A percentile compares a stretch with the other conserved stretches of the same genome.
Conservation (phyloP, 257 asterid species). For the Verbena officinalis region DNA sequence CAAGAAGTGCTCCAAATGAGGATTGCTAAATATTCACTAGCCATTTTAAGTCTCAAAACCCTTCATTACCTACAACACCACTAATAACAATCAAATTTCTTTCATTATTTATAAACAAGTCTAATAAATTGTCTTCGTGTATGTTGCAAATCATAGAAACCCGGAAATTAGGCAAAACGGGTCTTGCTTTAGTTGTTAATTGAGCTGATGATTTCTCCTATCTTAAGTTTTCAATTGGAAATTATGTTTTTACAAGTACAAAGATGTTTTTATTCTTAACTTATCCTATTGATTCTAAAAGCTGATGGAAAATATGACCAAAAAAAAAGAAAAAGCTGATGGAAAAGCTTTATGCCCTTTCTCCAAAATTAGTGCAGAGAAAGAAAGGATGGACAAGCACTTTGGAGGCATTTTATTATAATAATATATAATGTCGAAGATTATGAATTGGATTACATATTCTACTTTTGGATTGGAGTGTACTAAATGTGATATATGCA, state of each 20-base stretch:
- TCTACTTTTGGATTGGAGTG: conserved; percentile 10
- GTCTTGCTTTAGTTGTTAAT: not conserved
- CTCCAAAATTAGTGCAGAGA: not conserved
- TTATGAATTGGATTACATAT: conserved; percentile 9
- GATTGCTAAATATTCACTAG: not conserved
- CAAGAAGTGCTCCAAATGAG: conserved; percentile 10
- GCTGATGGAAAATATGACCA: conserved; percentile 10
- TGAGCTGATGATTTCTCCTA: conserved; percentile 12
- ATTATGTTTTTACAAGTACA: conserved; percentile 4
- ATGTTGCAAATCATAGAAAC: not conserved
- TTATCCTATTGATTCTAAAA: not conserved
- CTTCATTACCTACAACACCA: not conserved
- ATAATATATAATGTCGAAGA: conserved; percentile 5
- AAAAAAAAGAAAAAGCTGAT: too few species aligned
- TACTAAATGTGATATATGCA: conserved; percentile 39
- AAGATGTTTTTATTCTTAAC: conserved; percentile 1
- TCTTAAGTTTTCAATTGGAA: not conserved
- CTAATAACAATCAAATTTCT: conserved; percentile 1
- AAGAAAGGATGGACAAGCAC: not conserved
- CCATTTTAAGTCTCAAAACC: conserved; percentile 1
- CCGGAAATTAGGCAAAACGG: conserved; percentile 1
- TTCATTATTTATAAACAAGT: not conserved
- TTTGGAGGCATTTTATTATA: conserved; percentile 20
- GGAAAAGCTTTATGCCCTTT: not conserved
- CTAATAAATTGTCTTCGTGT: not conserved